Evolutionary conservation across 768 basidiomycete genomes (phyloP).

Genomic region (Rhodotorula kratochvilovae): DNA sequence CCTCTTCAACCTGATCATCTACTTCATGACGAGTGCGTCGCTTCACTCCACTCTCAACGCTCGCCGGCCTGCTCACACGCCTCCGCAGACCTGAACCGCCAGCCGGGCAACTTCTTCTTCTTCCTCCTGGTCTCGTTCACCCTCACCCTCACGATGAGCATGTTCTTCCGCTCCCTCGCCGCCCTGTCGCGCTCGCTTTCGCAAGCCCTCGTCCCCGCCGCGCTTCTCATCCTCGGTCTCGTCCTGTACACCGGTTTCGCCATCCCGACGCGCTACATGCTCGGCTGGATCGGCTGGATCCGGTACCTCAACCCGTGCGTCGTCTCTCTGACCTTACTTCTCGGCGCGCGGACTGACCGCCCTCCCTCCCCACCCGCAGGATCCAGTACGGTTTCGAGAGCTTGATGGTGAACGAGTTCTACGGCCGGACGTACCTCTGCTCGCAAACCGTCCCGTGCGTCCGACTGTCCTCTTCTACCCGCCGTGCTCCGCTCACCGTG

Average conservation of each 20-base stretch:
- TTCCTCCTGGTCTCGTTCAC: slow-evolving; percentile 50
- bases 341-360: too few species aligned
- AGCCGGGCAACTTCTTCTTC: slow-evolving; percentile 51
- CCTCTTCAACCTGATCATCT: slow-evolving; percentile 39
- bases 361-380: neutral
- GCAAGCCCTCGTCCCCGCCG: slow-evolving; percentile 14
- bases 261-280: neutral
- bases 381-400: slow-evolving; percentile 38
- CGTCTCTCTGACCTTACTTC: neutral
- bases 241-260: slow-evolving; percentile 39
- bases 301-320: slow-evolving; percentile 4
- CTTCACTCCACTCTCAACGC: too few species aligned
- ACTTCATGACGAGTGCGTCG: slow-evolving; percentile 41
- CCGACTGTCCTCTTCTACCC: too few species aligned
- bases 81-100: slow-evolving; percentile 51
- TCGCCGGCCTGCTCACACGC: slow-evolving; percentile 10
- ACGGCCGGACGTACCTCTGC: neutral
- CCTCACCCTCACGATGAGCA: slow-evolving; percentile 48
- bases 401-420: slow-evolving; percentile 13
- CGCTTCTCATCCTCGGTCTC: slow-evolving; percentile 16
- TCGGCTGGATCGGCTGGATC: neutral
- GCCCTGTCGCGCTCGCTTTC: slow-evolving; percentile 25
- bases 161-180: slow-evolving; percentile 47
- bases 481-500: too few species aligned
- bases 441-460: slow-evolving; percentile 8